These are phyloP conservation scores for Vitis labrusca DNA, from an alignment of 164 flowering plant genomes.

Conservation along the genomic window DNA sequence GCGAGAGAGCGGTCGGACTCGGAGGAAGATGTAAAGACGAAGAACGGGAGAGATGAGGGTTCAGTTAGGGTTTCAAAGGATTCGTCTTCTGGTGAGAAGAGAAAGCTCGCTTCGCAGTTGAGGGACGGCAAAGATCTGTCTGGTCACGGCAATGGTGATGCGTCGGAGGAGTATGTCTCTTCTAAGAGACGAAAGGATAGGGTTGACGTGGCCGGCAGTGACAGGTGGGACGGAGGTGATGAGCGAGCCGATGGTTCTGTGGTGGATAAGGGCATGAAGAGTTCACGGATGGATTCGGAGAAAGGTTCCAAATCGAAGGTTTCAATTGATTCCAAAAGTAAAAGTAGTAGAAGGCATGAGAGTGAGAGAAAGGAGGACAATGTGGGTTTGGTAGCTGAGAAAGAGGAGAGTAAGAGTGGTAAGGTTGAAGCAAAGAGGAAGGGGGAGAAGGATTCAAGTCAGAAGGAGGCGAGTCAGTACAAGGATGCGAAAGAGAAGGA, in stretches of 20 bases:
- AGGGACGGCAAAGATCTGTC: slow-evolving; percentile 8
- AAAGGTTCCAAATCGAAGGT: slow-evolving; percentile 24
- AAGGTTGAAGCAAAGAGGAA: slow-evolving; percentile 46
- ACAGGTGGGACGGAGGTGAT: slow-evolving; percentile 39
- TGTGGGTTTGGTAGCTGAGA: slow-evolving; percentile 18
- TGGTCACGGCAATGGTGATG: slow-evolving; percentile 19
- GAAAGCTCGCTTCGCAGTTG: slow-evolving; percentile 28
- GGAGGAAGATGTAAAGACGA: slow-evolving; percentile 29
- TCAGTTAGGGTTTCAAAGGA: slow-evolving; percentile 32
- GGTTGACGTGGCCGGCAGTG: slow-evolving; percentile 1
- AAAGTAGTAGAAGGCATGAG: slow-evolving; percentile 43
- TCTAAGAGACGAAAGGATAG: slow-evolving; percentile 41
- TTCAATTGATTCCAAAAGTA: slow-evolving; percentile 43
- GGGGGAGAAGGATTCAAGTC: slow-evolving; percentile 39
- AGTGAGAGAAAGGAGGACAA: slow-evolving; percentile 37
- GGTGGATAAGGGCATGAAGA: slow-evolving; percentile 20
- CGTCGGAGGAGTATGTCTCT: slow-evolving; percentile 25
- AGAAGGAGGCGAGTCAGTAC: slow-evolving; percentile 39
- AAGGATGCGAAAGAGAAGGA: slow-evolving; percentile 36
- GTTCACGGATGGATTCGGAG: slow-evolving; percentile 26
- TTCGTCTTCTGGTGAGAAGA: slow-evolving; percentile 36
- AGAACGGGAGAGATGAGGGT: slow-evolving; percentile 20
- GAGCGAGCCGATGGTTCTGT: slow-evolving; percentile 18
- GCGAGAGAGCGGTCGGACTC: slow-evolving; percentile 36
- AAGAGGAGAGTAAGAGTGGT: slow-evolving; percentile 32